Base-by-base conservation (phyloP, 148 eudicot genomes). In the Selenicereus undatus region DNA sequence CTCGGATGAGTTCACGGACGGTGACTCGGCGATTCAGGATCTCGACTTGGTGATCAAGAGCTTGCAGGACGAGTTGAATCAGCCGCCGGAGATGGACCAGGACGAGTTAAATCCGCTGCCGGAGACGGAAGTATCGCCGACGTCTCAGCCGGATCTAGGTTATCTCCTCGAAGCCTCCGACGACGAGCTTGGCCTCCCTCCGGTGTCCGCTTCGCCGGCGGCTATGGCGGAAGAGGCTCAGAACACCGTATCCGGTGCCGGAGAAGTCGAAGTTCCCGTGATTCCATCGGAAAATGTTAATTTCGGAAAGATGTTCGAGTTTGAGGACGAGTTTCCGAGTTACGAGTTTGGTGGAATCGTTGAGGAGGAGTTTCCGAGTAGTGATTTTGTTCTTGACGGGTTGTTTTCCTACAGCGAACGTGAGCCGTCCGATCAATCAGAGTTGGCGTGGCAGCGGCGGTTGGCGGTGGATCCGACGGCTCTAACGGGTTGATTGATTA, bases 151-250 rank as follows among this genome's bases (percentile, higher is more conserved):
- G 58, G 87, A 84, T 14, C 84, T 88, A 2, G 90, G 86, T 11
- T 88, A 82, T 78, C 88, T 88, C n/a, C 78, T 88, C 4, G 90
- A 80, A 14, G 90, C 90, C 10, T 88, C 88, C 14, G 90, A 86
- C 83, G 82, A 84, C 82, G 90, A 88, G 73, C 90, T 88, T 11
- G 90, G 90, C 45, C 82, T 88, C 29, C 90, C 90, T 8, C 71
- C 71, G 29, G 11, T 12, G 70, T 7, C 29, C 2, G 3, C 30
- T 9, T 65, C 90, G 5, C 71, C 71, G 69, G 64, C 90, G 8
- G 5, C 2, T 2, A 39, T 7, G 30, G 42, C 14, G 1, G 30
- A 77, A 13, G 45, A 71, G 13, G 22, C 72, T 21, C 75, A 21
- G 26, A 10, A 22, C 58, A 17, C 43, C n/a, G 56, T 30, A 42